phyloP scores from a whole-genome alignment of 768 basidiomycete genomes.

The Pleurotus salmoneostramineus region DNA sequence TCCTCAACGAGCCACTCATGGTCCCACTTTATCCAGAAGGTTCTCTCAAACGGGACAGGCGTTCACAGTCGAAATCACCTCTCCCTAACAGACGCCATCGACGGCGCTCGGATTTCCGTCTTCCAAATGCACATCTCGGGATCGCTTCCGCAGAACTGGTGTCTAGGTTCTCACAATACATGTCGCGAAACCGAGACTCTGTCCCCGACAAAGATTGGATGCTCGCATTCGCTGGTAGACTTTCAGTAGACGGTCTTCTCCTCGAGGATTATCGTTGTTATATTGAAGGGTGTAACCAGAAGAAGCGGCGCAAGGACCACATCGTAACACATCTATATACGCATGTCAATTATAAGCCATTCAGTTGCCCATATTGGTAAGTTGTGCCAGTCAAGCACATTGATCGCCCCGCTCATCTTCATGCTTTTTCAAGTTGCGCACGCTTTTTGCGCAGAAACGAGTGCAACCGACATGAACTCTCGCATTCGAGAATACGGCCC shows the following conservation, averaged over 20 bases:
- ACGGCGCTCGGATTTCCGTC: slow-evolving; percentile 43
- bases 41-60: too few relatives aligned
- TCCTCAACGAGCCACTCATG: too few relatives aligned
- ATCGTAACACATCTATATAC: slow-evolving; percentile 72
- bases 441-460: slow-evolving; percentile 74
- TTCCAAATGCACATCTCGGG: slow-evolving; percentile 63
- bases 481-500: slow-evolving; percentile 56
- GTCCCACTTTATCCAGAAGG: too few relatives aligned
- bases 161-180: slow-evolving; percentile 51
- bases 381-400: slow-evolving; percentile 17
- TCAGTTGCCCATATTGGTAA: slow-evolving; percentile 62
- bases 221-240: slow-evolving; percentile 62
- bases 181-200: slow-evolving; percentile 45
- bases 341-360: slow-evolving; percentile 67
- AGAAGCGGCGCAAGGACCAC: slow-evolving; percentile 71
- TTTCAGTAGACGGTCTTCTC: slow-evolving; percentile 54
- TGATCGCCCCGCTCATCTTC: neutral
- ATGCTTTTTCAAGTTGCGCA: slow-evolving; percentile 36
- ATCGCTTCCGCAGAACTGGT: slow-evolving; percentile 51
- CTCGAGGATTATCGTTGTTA: slow-evolving; percentile 67
- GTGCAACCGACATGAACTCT: slow-evolving; percentile 70
- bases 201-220: slow-evolving; percentile 68
- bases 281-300: slow-evolving; percentile 58
- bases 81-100: neutral
- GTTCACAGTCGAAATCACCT: too few relatives aligned